Conservation (phyloP, 768 basidiomycete genomes). For the Leccinum arenicola region DNA sequence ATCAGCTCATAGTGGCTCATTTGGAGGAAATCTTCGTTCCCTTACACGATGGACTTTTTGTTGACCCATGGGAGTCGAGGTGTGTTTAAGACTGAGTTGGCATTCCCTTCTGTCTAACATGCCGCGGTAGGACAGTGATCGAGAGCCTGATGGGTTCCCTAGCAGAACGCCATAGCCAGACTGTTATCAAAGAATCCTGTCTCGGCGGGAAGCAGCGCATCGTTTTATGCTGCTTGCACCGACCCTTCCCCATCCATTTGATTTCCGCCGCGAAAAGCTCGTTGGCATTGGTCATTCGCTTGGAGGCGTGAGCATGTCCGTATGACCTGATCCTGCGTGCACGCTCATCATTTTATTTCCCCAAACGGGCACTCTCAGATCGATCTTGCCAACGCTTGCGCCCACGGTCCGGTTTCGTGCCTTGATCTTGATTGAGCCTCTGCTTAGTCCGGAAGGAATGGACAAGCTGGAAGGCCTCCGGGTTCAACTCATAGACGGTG, state of each 20-base stretch:
- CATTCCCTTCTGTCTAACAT: conserved; percentile 5
- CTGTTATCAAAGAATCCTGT: conserved; percentile 52
- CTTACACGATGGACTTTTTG: conserved; percentile 67
- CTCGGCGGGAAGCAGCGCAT: conserved; percentile 68
- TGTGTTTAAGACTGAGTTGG: conserved; percentile 34
- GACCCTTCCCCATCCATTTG: conserved; percentile 37
- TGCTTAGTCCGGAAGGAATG: conserved; percentile 52
- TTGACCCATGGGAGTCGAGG: conserved; percentile 69
- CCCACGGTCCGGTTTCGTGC: conserved; percentile 46
- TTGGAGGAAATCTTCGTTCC: conserved; percentile 93
- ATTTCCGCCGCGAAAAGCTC: conserved; percentile 50
- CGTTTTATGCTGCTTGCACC: conserved; percentile 50
- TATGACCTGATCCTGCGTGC: background rate
- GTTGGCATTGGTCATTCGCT: conserved; percentile 70
- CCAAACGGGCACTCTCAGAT: conserved; percentile 32
- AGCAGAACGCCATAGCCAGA: conserved; percentile 56
- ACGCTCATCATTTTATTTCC: background rate
- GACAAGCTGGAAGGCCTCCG: conserved; percentile 42
- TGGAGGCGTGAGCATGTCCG: conserved; percentile 63
- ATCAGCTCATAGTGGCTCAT: conserved; percentile 82
- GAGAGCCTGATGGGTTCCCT: conserved; percentile 65
- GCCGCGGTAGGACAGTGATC: conserved; percentile 49
- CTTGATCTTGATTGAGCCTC: conserved; percentile 61
- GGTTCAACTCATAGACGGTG: conserved; percentile 40
- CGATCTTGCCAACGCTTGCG: conserved; percentile 49